Evolutionary conservation across 2,329 filamentous ascomycete genomes (phyloP), one percentile per base, ranked within the genome.

Genomic region (Exserohilum rostratum): DNA sequence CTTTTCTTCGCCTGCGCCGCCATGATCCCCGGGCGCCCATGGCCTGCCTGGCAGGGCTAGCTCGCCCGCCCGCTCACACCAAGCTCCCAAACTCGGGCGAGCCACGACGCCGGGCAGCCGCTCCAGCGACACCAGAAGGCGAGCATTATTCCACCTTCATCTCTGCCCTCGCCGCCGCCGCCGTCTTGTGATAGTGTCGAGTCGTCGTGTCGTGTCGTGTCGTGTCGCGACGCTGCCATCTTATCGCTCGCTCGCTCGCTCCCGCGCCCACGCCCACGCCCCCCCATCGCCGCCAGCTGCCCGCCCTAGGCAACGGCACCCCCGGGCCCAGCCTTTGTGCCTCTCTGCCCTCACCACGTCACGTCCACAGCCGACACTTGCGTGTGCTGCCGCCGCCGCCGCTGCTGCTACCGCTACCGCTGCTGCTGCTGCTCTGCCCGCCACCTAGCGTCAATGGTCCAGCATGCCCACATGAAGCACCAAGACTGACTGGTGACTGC

Each of bases 401-500:
- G 20, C 46, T 42, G 47, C 39, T 50, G 22, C 22, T 25, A 55
- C 40, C 46, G 50, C 54, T 52, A 49, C 56, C 46, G 47, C 39
- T 50, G 22, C 22, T 25, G 58, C 40, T 46, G 50, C 54, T 52
- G 53, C 56, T 48, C 51, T 53, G 38, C 43, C 56, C 56, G 31
- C 43, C 45, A 46, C 25, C 48, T 35, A 55, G 40, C 61, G 52
- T 58, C 44, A 51, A 51, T 51, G 43, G 31, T 37, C 27, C 44
- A 46, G 22, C 20, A 40, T 40, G 38, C 37, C 37, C 33, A 33
- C 35, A 33, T 58, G 60, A 60, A 56, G n/a, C 40, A 47, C 20
- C 38, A 29, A 20, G 25, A 57, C 51, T 59, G 49, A 49, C 53
- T 35, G 61, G 57, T 66, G 60, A 58, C 57, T 62, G 55, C 58